phyloP scores from a whole-genome alignment of 108 stramenopile genomes.

The Nitzschia putrida region DNA sequence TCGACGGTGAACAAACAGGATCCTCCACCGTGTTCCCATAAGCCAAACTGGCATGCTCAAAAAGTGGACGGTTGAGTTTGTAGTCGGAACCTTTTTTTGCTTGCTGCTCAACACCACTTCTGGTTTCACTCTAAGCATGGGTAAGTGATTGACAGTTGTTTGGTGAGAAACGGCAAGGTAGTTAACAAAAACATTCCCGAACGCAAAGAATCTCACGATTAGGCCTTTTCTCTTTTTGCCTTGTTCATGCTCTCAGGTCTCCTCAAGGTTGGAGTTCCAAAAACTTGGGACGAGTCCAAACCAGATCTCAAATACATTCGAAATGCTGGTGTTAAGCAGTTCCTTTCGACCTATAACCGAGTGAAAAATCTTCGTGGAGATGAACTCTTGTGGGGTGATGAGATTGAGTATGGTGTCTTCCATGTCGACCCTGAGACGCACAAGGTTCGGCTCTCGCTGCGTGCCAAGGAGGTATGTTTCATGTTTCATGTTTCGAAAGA shows the following conservation, averaged over 20 bases:
- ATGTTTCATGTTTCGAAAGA: not conserved
- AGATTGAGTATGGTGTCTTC: slow-evolving; percentile 97
- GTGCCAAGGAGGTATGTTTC: slow-evolving; percentile 77
- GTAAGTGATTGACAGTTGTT: slow-evolving; percentile 16
- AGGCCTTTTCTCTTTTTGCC: not conserved
- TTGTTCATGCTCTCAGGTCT: slow-evolving; percentile 50
- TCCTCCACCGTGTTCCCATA: no score
- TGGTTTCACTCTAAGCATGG: slow-evolving; percentile 40
- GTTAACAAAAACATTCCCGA: not conserved
- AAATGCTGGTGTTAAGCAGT: slow-evolving; percentile 93
- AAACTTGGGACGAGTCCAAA: slow-evolving; percentile 90
- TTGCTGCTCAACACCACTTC: not conserved
- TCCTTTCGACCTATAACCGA: slow-evolving; percentile 93
- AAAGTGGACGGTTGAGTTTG: no score
- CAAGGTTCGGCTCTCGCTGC: slow-evolving; percentile 79
- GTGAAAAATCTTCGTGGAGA: slow-evolving; percentile 92
- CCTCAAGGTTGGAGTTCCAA: slow-evolving; percentile 91
- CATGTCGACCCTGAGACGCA: slow-evolving; percentile 77
- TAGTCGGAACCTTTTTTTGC: no score
- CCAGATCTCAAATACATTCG: slow-evolving; percentile 86
- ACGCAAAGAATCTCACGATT: not conserved
- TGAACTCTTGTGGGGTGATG: slow-evolving; percentile 97
- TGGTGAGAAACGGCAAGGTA: no score
- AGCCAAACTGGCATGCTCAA: no score
- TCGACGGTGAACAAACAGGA: no score